Evolutionary conservation across 2,329 filamentous ascomycete genomes (phyloP).

Genomic region (Allantophomopsis cytisporea): DNA sequence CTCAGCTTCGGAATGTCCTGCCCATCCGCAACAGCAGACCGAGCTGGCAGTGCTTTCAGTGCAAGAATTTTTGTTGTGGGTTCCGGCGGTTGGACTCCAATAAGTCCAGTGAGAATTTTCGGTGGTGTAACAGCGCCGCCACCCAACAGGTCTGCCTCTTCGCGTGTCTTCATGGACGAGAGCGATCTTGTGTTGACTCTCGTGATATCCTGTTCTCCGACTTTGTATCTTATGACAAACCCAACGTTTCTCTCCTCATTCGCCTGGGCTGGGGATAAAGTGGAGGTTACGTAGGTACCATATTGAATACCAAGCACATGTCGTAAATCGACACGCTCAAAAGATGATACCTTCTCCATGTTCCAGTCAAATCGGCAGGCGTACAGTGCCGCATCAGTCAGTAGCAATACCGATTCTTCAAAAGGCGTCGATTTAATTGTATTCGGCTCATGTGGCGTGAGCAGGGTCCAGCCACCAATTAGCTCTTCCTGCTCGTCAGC

Average conservation of each 20-base stretch:
- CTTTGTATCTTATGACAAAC: conserved; percentile 65
- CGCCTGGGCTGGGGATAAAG: conserved; percentile 62
- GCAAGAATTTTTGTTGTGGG: conserved; percentile 26
- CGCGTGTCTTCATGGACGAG: conserved; percentile 30
- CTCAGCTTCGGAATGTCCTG: conserved; percentile 6
- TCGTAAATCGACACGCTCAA: conserved; percentile 70
- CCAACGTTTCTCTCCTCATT: conserved; percentile 75
- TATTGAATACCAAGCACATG: conserved; percentile 61
- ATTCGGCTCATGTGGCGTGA: conserved; percentile 61
- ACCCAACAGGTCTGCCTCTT: conserved; percentile 4
- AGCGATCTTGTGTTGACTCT: conserved; percentile 80
- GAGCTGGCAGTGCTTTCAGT: conserved; percentile 39
- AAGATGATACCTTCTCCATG: conserved; percentile 84
- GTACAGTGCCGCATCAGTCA: conserved; percentile 79
- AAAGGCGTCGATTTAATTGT: conserved; percentile 58
- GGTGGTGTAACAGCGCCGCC: conserved; percentile 4
- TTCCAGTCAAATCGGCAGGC: conserved; percentile 90
- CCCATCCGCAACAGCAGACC: conserved; percentile 21
- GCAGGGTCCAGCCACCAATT: conserved; percentile 77
- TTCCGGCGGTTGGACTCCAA: conserved; percentile 4
- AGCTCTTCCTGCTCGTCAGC: conserved; percentile 75
- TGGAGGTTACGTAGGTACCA: conserved; percentile 85
- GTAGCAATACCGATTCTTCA: conserved; percentile 75
- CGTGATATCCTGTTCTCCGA: conserved; percentile 56
- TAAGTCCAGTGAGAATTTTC: conserved; percentile 4